These are phyloP conservation scores for Arctium lappa DNA, from an alignment of 129 eudicot genomes.

Conservation along the genomic window DNA sequence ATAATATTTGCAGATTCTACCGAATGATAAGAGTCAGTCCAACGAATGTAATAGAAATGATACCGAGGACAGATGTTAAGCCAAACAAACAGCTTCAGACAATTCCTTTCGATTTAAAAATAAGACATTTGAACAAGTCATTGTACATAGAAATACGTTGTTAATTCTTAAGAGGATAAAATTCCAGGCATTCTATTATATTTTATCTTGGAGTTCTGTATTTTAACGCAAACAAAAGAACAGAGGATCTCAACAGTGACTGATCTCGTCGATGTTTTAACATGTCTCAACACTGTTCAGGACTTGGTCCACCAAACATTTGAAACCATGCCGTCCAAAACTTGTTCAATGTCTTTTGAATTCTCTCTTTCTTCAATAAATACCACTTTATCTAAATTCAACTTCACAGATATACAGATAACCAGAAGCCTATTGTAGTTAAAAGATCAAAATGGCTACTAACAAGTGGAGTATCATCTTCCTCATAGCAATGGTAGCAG, in stretches of 20 bases:
- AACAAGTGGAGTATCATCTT: slow-evolving; percentile 2
- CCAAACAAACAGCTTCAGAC: neutral
- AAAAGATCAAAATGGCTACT: slow-evolving; percentile 6
- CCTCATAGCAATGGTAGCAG: neutral
- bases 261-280: neutral
- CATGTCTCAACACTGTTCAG: slow-evolving; percentile 1
- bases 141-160: neutral
- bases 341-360: neutral
- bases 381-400: slow-evolving; percentile 8
- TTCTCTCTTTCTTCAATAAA: slow-evolving; percentile 1
- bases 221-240: neutral
- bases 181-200: neutral
- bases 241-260: neutral
- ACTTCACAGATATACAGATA: neutral
- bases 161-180: neutral
- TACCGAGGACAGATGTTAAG: neutral
- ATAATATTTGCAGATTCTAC: neutral
- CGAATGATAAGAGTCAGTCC: slow-evolving; percentile 1
- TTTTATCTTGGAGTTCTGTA: neutral
- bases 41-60: neutral
- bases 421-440: neutral
- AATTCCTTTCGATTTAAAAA: neutral
- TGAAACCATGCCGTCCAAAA: slow-evolving; percentile 7
- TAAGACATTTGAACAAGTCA: neutral
- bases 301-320: slow-evolving; percentile 11